These are phyloP conservation scores for Bruguiera gymnorhiza DNA, from an alignment of 345 rosid genomes.

Conservation along the genomic window DNA sequence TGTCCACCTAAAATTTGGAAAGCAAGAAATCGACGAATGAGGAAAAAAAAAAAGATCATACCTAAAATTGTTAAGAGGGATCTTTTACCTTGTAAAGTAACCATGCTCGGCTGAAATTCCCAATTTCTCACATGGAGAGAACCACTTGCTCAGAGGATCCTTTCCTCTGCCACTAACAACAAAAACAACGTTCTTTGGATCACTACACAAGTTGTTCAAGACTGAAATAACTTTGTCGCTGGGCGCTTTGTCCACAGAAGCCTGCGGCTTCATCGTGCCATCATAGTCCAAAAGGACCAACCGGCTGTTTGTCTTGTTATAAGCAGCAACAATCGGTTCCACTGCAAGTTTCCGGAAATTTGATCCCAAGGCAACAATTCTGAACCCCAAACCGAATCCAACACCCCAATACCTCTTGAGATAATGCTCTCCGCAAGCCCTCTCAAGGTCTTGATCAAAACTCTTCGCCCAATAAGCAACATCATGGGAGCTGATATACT, in stretches of 20 bases:
- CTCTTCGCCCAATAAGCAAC: slow-evolving; percentile 77
- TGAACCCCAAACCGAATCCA: slow-evolving; percentile 66
- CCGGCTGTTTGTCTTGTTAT: slow-evolving; percentile 46
- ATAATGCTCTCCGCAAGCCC: slow-evolving; percentile 71
- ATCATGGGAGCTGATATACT: slow-evolving; percentile 79
- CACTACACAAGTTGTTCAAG: slow-evolving; percentile 55
- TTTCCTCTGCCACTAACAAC: slow-evolving; percentile 81
- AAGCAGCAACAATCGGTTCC: slow-evolving; percentile 54
- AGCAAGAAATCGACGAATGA: not conserved
- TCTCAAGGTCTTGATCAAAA: slow-evolving; percentile 63
- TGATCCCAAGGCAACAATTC: slow-evolving; percentile 64
- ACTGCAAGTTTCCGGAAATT: slow-evolving; percentile 55
- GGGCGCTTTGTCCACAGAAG: slow-evolving; percentile 52
- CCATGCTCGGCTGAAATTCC: slow-evolving; percentile 93
- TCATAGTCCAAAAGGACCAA: slow-evolving; percentile 81
- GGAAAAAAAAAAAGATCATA: not conserved
- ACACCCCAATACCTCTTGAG: slow-evolving; percentile 66
- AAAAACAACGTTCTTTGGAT: slow-evolving; percentile 65
- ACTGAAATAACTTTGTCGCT: slow-evolving; percentile 46
- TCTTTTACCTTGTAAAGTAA: slow-evolving; percentile 53
- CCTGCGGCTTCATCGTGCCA: slow-evolving; percentile 66
- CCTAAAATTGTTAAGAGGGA: not conserved
- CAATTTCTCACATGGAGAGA: slow-evolving; percentile 51
- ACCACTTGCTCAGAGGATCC: slow-evolving; percentile 69
- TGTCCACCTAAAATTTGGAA: slow-evolving; percentile 47